Evolutionary conservation across 441 rosid genomes (phyloP), one percentile per base, ranked within the genome.

Genomic region (Gossypium gossypioides): DNA sequence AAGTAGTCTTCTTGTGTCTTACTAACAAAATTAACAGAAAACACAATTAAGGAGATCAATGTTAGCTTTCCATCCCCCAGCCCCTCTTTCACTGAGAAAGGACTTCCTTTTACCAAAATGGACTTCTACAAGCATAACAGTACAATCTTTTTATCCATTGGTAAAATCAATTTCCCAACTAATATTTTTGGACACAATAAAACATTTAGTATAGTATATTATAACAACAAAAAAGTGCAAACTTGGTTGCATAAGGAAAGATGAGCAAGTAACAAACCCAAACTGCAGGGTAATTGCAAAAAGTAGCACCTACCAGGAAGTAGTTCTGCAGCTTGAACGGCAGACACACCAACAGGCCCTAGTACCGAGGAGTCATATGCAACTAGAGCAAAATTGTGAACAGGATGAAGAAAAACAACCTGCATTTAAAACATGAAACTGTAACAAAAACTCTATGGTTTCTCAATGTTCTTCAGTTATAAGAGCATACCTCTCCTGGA

Each of bases 361-460:
- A 96, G 34, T 63, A 91, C 92, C 68, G 90, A 82, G 12, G 97
- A 97, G 68, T 96, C 88, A 82, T 93, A 96, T 8, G 94, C 93
- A 75, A 96, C 90, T 72, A 96, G 87, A 73, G 98, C 97, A 80
- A 85, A 96, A 80, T 96, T 96, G 79, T 89, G 91, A 81, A 93
- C 97, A 72, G 99, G 98, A 82, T 95, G 99, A 79, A 95, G 97
- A 77, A 92, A 95, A 74, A 92, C 92, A 77, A 95, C 95, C 99
- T 92, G 87, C 73, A 82, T 72, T 42, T 58, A 68, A 77, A 63
- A 71, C 22, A 75, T 21, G 74, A 18, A 76, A 67, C 74, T 81
- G 58, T 58, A 80, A 72, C 66, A 76, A 65, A 79, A 72, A 46
- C 55, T 55, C 13, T 44, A 69, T 58, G 21, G 6, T 15, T 46